These are phyloP conservation scores for Colletotrichum sp. DNA, from an alignment of 2,329 filamentous ascomycete genomes.

Conservation along the genomic window DNA sequence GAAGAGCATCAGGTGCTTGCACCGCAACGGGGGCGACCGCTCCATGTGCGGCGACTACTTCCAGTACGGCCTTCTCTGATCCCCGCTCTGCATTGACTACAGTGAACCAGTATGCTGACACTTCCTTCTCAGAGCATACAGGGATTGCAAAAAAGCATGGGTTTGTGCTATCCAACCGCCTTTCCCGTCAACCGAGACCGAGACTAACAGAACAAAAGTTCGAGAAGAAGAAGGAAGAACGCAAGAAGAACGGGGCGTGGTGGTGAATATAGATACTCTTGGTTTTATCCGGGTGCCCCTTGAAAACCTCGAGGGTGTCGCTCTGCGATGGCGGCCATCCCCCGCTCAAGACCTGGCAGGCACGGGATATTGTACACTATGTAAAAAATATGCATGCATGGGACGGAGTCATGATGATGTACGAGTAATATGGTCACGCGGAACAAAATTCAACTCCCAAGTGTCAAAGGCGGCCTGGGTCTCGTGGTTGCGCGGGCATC, in stretches of 20 bases:
- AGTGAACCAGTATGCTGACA: neutral
- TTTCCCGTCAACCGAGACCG: neutral
- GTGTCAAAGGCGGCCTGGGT: neutral
- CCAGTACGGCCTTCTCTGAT: constrained; percentile 61
- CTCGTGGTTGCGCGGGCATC: neutral
- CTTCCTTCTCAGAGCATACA: constrained; percentile 72
- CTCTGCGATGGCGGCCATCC: neutral
- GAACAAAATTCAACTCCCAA: neutral
- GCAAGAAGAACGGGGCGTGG: constrained; percentile 25
- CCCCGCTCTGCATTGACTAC: neutral
- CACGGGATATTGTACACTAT: constrained; percentile 4
- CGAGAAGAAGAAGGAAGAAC: constrained; percentile 31
- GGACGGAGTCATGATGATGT: neutral
- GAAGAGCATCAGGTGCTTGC: constrained; percentile 84
- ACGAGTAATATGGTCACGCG: neutral
- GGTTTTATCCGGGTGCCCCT: neutral
- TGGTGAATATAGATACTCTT: constrained; percentile 13
- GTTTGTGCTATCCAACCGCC: constrained; percentile 51
- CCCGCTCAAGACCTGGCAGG: neutral
- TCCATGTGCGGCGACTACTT: constrained; percentile 96
- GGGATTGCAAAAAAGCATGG: constrained; percentile 95
- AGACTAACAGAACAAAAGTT: constrained; percentile 23
- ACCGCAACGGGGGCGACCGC: constrained; percentile 85
- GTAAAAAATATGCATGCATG: neutral
- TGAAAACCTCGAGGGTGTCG: neutral